Evolutionary conservation across 2,329 filamentous ascomycete genomes (phyloP).

Genomic region (Fusarium phyllophilum): DNA sequence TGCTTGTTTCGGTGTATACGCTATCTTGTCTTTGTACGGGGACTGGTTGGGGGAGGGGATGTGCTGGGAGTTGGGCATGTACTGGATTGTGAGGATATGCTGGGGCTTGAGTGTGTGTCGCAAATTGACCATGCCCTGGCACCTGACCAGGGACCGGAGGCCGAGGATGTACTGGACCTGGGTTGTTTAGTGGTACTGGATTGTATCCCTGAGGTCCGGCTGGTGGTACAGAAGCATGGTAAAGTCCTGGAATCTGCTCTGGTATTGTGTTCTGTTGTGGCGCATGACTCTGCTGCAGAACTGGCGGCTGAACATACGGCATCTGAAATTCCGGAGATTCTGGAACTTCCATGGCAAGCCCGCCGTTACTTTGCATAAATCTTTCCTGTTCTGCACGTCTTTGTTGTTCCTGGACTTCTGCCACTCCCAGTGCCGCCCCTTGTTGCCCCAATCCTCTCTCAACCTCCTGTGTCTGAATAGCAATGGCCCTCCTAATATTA

Average conservation of each 20-base stretch:
- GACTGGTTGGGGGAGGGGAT: not conserved
- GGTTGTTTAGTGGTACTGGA: not conserved
- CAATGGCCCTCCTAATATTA: not conserved
- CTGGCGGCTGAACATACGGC: no score
- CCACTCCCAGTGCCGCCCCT: no score
- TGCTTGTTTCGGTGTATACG: not conserved
- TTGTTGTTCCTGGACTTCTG: not conserved
- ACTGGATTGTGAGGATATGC: not conserved
- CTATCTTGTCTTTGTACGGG: not conserved
- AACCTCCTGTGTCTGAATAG: not conserved
- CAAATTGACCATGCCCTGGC: not conserved
- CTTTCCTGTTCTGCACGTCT: not conserved
- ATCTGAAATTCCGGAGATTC: not conserved
- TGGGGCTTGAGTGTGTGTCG: accelerated
- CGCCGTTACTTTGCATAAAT: not conserved
- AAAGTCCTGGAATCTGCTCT: not conserved
- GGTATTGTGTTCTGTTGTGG: not conserved
- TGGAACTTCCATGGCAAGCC: not conserved
- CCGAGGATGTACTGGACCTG: not conserved
- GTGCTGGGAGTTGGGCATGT: not conserved
- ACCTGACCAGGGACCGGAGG: not conserved
- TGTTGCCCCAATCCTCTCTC: not conserved
- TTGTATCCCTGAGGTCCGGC: not conserved
- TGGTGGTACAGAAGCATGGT: not conserved
- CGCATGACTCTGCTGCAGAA: not conserved